Percentiles rank a stretch among this genome's conserved stretches.
These are phyloP conservation scores for Hypoxylon crocopeplum DNA, from an alignment of 495 filamentous ascomycete species.

Conservation along the genomic window DNA sequence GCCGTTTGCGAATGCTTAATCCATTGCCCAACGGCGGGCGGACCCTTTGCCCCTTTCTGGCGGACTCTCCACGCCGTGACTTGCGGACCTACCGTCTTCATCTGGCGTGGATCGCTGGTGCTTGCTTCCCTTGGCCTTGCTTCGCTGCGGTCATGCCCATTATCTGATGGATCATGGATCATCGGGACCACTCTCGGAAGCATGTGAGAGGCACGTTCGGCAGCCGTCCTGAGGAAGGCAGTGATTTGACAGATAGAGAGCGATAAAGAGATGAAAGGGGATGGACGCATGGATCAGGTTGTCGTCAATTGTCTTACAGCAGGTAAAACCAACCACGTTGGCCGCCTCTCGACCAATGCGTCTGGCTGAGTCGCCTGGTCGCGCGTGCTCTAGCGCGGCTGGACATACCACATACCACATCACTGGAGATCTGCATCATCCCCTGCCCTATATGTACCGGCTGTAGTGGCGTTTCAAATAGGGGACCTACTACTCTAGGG, in stretches of 20 bases:
- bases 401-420: constrained; percentile 31
- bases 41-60: constrained; percentile 12
- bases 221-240: constrained; percentile 5
- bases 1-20: constrained; percentile 24
- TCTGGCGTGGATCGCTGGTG: constrained; percentile 14
- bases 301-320: constrained; percentile 34
- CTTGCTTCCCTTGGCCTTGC: background rate
- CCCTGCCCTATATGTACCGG: constrained; percentile 19
- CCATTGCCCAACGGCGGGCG: constrained; percentile 18
- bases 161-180: constrained; percentile 7
- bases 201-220: constrained; percentile 33
- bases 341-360: background rate
- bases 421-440: constrained; percentile 21
- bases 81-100: constrained; percentile 15
- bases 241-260: constrained; percentile 27
- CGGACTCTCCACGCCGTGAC: constrained; percentile 7
- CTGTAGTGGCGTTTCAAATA: constrained; percentile 30
- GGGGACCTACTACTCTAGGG: constrained; percentile 3
- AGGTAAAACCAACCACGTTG: constrained; percentile 29
- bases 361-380: constrained; percentile 2
- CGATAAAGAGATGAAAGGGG: constrained; percentile 34
- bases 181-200: constrained; percentile 28
- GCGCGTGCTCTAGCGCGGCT: constrained; percentile 32
- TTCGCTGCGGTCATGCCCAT: constrained; percentile 5
- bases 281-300: constrained; percentile 21